A percentile compares a stretch with the other conserved stretches of the same genome.
Evolutionary conservation across 306 rosid species (phyloP).

Genomic region (Vachellia pachyceras): DNA sequence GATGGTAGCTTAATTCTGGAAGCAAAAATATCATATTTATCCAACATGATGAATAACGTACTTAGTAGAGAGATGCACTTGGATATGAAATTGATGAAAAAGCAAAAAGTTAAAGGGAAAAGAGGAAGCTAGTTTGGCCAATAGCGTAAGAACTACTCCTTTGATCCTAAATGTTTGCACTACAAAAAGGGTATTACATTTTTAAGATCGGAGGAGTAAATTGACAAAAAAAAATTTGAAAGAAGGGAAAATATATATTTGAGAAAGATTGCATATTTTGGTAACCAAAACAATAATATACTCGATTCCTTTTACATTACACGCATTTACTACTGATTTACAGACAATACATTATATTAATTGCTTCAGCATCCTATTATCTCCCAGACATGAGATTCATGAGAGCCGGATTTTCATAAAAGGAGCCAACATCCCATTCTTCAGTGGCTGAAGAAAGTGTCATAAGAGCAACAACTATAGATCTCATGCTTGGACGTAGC

Average conservation of each 20-base stretch:
- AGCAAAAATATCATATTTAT: no score
- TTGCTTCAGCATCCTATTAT: slow-evolving; percentile 50
- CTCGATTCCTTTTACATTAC: not conserved
- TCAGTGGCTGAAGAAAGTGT: slow-evolving; percentile 74
- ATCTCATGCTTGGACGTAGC: slow-evolving; percentile 84
- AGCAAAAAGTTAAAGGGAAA: no score
- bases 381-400: slow-evolving; percentile 74
- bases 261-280: not conserved
- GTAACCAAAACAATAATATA: not conserved
- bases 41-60: no score
- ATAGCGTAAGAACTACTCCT: no score
- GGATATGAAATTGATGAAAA: no score
- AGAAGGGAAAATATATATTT: not conserved
- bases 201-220: no score
- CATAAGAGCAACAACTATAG: slow-evolving; percentile 83
- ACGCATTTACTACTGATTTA: not conserved
- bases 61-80: no score
- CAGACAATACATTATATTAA: not conserved
- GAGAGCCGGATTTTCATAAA: slow-evolving; percentile 70
- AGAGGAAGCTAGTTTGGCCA: no score
- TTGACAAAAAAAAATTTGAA: not conserved
- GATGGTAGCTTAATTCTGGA: no score
- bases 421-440: slow-evolving; percentile 80
- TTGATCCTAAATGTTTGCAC: no score
- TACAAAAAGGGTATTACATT: not conserved